Conservation (phyloP, 129 eudicot species). For the Rutidosis leptorrhynchoides region DNA sequence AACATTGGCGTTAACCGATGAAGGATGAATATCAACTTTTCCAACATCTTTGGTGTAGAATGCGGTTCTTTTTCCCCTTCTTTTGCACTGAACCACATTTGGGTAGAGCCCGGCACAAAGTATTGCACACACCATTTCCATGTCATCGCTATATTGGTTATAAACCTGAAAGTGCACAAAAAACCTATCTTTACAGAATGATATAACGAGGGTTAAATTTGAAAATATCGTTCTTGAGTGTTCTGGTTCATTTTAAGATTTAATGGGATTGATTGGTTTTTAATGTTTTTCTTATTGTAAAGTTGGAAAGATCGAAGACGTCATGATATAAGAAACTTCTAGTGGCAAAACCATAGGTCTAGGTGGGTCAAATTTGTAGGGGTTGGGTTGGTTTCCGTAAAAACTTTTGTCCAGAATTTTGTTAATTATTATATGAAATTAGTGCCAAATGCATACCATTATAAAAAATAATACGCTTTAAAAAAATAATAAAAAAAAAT, state of each 20-base stretch:
- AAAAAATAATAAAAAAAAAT: too few species aligned
- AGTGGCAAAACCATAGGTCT: background rate
- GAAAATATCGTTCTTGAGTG: background rate
- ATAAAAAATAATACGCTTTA: too few species aligned
- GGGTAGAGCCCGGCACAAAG: conserved; percentile 99
- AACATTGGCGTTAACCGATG: conserved; percentile 85
- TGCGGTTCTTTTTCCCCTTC: conserved; percentile 92
- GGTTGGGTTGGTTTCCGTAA: background rate
- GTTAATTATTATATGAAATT: too few species aligned
- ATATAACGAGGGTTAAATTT: too few species aligned
- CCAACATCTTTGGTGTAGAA: conserved; percentile 91
- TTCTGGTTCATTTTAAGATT: background rate
- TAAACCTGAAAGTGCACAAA: conserved; percentile 56
- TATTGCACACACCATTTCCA: conserved; percentile 91
- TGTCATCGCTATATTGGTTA: conserved; percentile 71
- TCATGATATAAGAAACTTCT: background rate
- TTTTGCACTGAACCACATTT: conserved; percentile 90
- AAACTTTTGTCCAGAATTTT: background rate
- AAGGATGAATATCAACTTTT: conserved; percentile 94
- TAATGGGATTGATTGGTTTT: background rate
- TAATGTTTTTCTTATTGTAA: background rate
- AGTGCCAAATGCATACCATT: too few species aligned
- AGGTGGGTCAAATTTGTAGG: background rate
- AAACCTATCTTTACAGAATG: background rate
- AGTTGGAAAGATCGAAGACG: background rate